These are phyloP conservation scores for Calocera cornea DNA, from an alignment of 768 basidiomycete genomes.

Conservation along the genomic window DNA sequence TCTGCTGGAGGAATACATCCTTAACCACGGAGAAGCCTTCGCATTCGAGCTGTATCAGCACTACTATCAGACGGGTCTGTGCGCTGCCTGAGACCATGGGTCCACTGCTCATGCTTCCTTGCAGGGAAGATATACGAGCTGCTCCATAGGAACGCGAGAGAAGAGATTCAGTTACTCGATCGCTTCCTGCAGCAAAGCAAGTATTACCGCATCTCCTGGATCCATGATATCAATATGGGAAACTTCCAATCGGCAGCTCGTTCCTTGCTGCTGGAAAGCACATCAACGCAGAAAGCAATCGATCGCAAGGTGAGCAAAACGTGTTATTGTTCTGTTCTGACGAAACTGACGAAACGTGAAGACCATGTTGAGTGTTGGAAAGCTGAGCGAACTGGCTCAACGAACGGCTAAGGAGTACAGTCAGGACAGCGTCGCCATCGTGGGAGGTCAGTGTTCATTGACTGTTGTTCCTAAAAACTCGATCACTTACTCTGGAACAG, in stretches of 20 bases:
- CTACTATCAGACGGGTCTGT: constrained; percentile 78
- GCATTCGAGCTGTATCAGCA: constrained; percentile 81
- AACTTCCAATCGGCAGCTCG: constrained; percentile 51
- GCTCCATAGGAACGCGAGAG: constrained; percentile 54
- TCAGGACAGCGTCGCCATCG: constrained; percentile 35
- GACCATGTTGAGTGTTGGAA: constrained; percentile 86
- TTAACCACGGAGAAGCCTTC: constrained; percentile 68
- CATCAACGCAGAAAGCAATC: constrained; percentile 23
- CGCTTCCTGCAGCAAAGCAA: constrained; percentile 50
- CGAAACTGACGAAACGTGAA: constrained; percentile 23
- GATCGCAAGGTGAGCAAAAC: constrained; percentile 60
- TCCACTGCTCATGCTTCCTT: not conserved
- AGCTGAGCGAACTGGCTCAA: constrained; percentile 63
- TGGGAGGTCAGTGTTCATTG: constrained; percentile 27
- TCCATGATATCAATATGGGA: constrained; percentile 65
- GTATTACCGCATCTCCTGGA: constrained; percentile 62
- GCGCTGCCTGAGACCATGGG: not conserved
- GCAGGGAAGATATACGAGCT: constrained; percentile 68
- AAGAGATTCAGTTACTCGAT: constrained; percentile 51
- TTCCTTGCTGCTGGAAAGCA: constrained; percentile 45
- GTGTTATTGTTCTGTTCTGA: not conserved
- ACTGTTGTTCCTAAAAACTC: constrained; percentile 7
- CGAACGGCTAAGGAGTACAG: constrained; percentile 32
- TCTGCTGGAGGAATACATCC: constrained; percentile 50
- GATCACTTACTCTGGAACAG: constrained; percentile 29